Conservation (phyloP, 257 asterid species). For the Solanum rostratum region DNA sequence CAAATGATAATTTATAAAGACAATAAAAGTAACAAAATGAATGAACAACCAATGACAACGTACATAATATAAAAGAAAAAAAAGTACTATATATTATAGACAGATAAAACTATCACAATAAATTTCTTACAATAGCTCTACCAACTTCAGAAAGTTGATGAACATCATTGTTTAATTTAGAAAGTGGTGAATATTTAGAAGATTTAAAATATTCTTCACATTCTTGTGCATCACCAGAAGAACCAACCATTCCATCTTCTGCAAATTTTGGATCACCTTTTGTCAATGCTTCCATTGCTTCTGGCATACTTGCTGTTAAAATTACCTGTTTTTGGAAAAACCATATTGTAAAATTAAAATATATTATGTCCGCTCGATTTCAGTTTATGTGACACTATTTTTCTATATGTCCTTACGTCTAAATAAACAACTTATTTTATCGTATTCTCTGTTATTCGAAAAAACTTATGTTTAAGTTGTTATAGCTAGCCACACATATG, state of each 20-base stretch:
- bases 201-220: conserved; percentile 9
- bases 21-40: too few relatives aligned
- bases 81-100: too few relatives aligned
- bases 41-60: too few relatives aligned
- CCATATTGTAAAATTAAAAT: neutral
- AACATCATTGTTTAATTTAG: conserved; percentile 2
- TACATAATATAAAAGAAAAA: too few relatives aligned
- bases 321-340: neutral
- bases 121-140: conserved; percentile 17
- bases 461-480: too few relatives aligned
- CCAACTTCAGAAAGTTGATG: conserved; percentile 37
- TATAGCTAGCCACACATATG: too few relatives aligned
- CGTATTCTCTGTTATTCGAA: too few relatives aligned
- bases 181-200: neutral
- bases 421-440: too few relatives aligned
- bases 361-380: rapidly evolving
- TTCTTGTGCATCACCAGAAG: conserved; percentile 9
- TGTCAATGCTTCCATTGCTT: conserved; percentile 17
- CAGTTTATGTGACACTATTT: neutral
- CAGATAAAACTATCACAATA: conserved; percentile 9
- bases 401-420: too few relatives aligned
- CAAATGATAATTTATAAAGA: too few relatives aligned
- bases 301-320: conserved; percentile 1
- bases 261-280: conserved; percentile 25
- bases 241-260: conserved; percentile 13